Percentiles rank a stretch among this genome's conserved stretches.
phyloP scores from a whole-genome alignment of 2,329 filamentous ascomycete species.

The Calonectria hongkongensis region DNA sequence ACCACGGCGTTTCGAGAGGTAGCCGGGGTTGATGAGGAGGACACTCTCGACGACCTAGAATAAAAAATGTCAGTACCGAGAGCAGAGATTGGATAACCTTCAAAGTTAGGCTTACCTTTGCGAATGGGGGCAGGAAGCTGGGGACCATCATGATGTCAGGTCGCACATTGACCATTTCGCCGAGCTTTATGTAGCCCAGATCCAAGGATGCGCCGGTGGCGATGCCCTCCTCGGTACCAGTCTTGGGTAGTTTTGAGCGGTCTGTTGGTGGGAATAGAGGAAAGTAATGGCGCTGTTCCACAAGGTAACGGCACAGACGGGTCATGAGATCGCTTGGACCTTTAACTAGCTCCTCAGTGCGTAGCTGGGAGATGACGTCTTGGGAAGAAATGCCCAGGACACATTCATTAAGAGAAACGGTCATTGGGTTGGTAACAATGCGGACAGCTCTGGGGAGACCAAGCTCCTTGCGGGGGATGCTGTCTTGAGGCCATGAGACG shows the following conservation, averaged over 20 bases:
- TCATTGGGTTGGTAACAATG: constrained; percentile 93
- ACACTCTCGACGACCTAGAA: constrained; percentile 91
- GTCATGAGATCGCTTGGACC: constrained; percentile 75
- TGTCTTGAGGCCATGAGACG: constrained; percentile 86
- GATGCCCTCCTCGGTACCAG: constrained; percentile 74
- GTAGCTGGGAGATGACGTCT: constrained; percentile 88
- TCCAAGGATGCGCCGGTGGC: constrained; percentile 88
- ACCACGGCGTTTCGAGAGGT: constrained; percentile 87
- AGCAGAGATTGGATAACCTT: not conserved
- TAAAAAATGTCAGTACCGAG: not conserved
- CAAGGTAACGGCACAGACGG: constrained; percentile 83
- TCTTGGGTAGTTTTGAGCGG: constrained; percentile 79
- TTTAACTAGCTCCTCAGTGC: constrained; percentile 78
- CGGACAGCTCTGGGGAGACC: constrained; percentile 85
- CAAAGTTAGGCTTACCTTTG: constrained; percentile 79
- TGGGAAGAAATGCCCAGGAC: constrained; percentile 88
- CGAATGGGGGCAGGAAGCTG: constrained; percentile 89
- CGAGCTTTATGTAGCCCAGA: constrained; percentile 88
- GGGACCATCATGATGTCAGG: constrained; percentile 91
- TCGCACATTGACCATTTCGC: constrained; percentile 90
- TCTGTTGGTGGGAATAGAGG: constrained; percentile 90
- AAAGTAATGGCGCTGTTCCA: constrained; percentile 94
- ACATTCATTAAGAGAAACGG: constrained; percentile 90
- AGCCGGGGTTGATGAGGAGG: constrained; percentile 92
- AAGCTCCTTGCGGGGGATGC: constrained; percentile 80